phyloP scores from a whole-genome alignment of 164 flowering plant genomes.

The Echeveria elegans region DNA sequence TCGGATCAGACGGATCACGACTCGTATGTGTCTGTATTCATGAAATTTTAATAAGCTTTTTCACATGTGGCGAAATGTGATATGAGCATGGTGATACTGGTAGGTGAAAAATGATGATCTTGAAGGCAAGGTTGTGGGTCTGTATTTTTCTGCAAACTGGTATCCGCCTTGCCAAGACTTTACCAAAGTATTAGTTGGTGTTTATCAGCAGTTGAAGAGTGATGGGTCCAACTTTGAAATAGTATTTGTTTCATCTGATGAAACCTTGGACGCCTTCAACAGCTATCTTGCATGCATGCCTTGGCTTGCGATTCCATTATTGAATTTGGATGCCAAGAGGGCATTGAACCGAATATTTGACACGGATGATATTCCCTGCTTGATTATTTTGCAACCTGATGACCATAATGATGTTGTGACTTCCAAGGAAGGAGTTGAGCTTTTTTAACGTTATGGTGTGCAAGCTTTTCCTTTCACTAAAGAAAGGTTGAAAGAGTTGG shows the following conservation, averaged over 20 bases:
- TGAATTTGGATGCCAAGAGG: constrained; percentile 42
- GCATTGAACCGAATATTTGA: constrained; percentile 36
- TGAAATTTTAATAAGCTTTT: background rate
- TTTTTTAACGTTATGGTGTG: constrained; percentile 41
- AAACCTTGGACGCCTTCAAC: constrained; percentile 38
- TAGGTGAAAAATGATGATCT: constrained; percentile 51
- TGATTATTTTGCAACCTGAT: constrained; percentile 42
- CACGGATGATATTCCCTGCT: constrained; percentile 46
- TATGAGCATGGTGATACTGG: background rate
- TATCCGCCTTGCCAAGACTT: constrained; percentile 39
- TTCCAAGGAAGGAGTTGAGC: constrained; percentile 41
- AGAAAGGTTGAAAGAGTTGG: constrained; percentile 39
- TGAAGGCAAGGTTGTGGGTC: constrained; percentile 44
- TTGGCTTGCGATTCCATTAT: constrained; percentile 64
- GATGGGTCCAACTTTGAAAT: constrained; percentile 32
- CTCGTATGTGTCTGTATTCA: background rate
- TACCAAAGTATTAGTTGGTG: constrained; percentile 22
- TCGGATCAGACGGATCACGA: background rate
- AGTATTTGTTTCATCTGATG: constrained; percentile 69
- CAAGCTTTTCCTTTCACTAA: constrained; percentile 51
- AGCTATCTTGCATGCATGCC: constrained; percentile 43
- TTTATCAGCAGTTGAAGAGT: constrained; percentile 32
- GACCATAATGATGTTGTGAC: constrained; percentile 9
- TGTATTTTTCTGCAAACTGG: constrained; percentile 75
- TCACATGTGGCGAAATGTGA: background rate